Evolutionary conservation across 306 rosid species (phyloP).

Genomic region (Mimosa bimucronata): DNA sequence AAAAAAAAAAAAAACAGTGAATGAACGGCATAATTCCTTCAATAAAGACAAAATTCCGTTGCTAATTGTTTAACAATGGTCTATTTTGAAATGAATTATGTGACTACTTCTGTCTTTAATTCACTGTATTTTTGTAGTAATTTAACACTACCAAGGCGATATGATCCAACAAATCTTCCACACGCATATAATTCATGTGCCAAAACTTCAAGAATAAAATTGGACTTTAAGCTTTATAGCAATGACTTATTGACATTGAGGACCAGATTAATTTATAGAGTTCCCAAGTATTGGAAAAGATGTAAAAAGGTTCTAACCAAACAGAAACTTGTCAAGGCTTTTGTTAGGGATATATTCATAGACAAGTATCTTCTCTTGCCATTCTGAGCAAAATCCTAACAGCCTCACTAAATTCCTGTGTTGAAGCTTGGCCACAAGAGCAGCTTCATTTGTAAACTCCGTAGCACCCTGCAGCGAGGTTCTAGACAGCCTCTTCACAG

Average conservation of each 20-base stretch:
- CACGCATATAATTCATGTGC: no score
- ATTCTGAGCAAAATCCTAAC: constrained; percentile 62
- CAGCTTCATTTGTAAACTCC: constrained; percentile 62
- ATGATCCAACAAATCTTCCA: no score
- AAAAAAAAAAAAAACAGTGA: no score
- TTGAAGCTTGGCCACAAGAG: constrained; percentile 59
- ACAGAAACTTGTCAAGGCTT: constrained; percentile 53
- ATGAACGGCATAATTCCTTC: no score
- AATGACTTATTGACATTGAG: constrained; percentile 2
- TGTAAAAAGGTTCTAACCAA: constrained; percentile 38
- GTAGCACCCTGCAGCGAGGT: constrained; percentile 60
- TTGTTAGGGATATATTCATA: constrained; percentile 61
- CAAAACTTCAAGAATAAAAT: no score
- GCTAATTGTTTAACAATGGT: no score
- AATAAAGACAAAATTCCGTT: no score
- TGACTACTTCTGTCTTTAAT: no score
- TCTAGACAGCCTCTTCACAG: constrained; percentile 60
- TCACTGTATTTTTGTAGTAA: no score
- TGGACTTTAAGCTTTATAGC: no score
- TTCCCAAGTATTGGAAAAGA: background rate
- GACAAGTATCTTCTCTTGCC: constrained; percentile 58
- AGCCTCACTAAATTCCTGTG: constrained; percentile 62
- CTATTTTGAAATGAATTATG: no score
- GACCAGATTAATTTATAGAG: background rate
- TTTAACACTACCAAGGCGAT: no score